Base-by-base conservation (phyloP, 768 basidiomycete species). In the Boletus patriciae region DNA sequence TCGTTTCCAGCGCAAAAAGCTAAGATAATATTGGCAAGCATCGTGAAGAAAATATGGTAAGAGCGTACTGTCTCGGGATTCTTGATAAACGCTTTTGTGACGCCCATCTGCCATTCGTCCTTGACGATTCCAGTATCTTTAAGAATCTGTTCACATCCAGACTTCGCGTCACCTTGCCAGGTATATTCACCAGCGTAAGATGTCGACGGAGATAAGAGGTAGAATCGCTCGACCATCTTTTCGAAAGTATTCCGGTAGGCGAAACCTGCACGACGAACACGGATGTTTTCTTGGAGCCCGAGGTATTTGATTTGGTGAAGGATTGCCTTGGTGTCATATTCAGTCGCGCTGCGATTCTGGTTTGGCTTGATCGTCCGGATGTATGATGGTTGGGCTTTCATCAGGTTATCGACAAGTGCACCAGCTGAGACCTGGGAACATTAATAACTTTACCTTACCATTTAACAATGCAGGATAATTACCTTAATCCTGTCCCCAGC, bases 41-140 rank as follows among this genome's bases (percentile, higher is more conserved):
- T 11, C 44, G 8, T 19, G 37, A 40, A 46, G 34, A 31, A 46
- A 55, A 46, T 34, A 36, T 23, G 25, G 43, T 18, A 23, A 33
- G 41, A 13, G 69, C 85, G 61, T 71, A 95, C 92, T 19, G 96
- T 98, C 73, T 98, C 97, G 0, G 97, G 97, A 68, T 95, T 98
- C 80, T 98, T 98, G 75, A 99, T 98, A 73, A 99, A 99, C 0
- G 96, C 96, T 68, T 99, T 98, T 2, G 95, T 97, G 4, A 88
- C 85, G 51, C 97, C 97, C 95, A 98, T 97, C 73, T 99, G 97
- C 97, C 97, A 99, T 71, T 99, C 96, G 49, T 98, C 96, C 65
- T 85, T 88, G 7, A 92, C 83, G 64, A 99, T 98, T 27, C 97
- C 96, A 13, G 94, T 96, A 66, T 98, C 97, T 60, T 84, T 90